Evolutionary conservation across 2,329 filamentous ascomycete species (phyloP).

Genomic region (Emericellopsis cladophorae): DNA sequence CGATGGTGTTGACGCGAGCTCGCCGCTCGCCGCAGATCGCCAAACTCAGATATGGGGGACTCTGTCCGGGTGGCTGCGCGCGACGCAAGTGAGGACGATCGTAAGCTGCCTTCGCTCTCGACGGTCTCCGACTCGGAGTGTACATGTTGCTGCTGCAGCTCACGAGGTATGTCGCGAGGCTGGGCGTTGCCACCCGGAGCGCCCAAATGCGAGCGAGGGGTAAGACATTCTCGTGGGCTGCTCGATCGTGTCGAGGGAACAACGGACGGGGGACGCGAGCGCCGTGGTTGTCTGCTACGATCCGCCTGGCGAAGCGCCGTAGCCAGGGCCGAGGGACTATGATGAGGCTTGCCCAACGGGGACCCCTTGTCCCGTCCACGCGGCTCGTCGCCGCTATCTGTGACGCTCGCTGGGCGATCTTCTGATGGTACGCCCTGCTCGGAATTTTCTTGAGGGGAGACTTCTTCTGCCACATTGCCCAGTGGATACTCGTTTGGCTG

Average conservation of each 20-base stretch:
- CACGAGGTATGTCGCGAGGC: conserved; percentile 55
- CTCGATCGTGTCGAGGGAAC: conserved; percentile 71
- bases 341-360: no score
- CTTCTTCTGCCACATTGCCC: neutral
- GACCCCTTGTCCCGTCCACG: conserved; percentile 23
- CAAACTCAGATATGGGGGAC: conserved; percentile 81
- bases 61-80: conserved; percentile 61
- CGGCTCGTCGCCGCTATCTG: conserved; percentile 10
- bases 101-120: conserved; percentile 79
- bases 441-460: neutral
- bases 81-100: conserved; percentile 65
- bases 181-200: conserved; percentile 42
- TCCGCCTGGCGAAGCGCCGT: conserved; percentile 34
- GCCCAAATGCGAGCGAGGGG: conserved; percentile 70
- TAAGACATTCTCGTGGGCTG: conserved; percentile 83
- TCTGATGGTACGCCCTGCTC: conserved; percentile 1
- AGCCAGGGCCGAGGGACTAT: conserved; percentile 38
- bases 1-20: conserved; percentile 77
- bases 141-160: conserved; percentile 43
- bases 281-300: conserved; percentile 9
- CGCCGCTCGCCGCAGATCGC: conserved; percentile 59
- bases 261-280: conserved; percentile 36
- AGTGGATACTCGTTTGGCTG: conserved; percentile 2
- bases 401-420: conserved; percentile 14
- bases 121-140: conserved; percentile 73